Base-by-base conservation (phyloP, 2,329 filamentous ascomycete genomes). In the Penicillium sp. region DNA sequence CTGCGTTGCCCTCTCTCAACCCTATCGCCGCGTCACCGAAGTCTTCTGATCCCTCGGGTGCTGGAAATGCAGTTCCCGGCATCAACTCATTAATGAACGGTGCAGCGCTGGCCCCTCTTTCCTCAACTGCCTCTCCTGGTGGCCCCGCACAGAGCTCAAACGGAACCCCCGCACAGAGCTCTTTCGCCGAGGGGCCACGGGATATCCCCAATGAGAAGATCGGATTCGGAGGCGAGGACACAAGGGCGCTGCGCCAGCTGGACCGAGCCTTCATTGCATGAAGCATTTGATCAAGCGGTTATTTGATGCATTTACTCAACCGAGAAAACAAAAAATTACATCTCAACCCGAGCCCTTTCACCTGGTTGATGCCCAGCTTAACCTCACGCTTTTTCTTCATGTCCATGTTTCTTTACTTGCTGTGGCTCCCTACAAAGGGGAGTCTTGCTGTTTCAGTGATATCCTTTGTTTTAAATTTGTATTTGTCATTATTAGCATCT, bases 171-270 rank as follows among this genome's bases (percentile, higher is more conserved):
- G 33, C 47, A 9, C 53, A 15, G 21, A 51, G 23, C n/a, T 36
- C 57, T 47, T 42, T 58, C 45, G 64, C 66, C 6, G 77, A 77
- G 23, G 78, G 78, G 33, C 78, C 82, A 8, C 79, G 80, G 54
- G 82, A 84, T 66, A 84, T 85, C 49, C 82, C 82, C 8, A 82
- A 78, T 50, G 80, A 83, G 59, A 84, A 84, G 62, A 73, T 84
- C 27, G 82, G 80, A 6, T 85, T 83, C 49, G 78, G 81, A 19
- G 73, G 75, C 36, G 87, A 90, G 70, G 88, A 90, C 63, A 82
- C 82, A 60, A 79, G 86, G 63, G 87, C 86, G 1, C 72, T 90
- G 45, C 81, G 85, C 61, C 86, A 89, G 69, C 76, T 91, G 49
- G 85, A 91, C 72, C 74, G 78, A 23, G 80, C 79, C 1, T 83